Base-by-base conservation (phyloP, 106 monocot species). In the Chionographis japonica region DNA sequence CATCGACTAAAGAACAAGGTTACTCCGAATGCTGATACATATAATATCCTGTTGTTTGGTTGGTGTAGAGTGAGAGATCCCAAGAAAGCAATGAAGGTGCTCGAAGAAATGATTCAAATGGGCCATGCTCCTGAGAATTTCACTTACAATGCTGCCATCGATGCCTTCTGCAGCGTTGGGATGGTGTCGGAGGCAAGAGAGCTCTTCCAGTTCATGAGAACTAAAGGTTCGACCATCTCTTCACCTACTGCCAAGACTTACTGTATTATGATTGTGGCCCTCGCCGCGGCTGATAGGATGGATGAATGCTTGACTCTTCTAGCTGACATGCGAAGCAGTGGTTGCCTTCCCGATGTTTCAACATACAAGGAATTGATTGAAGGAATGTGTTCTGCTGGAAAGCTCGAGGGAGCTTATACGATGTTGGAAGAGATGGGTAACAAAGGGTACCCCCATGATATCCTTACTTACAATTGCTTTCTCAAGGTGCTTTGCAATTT, bases 391-490 rank as follows among this genome's bases (percentile, higher is more conserved):
- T 55, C 72, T 27, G 83, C 72, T 9, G 93, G 83, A 43, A 93
- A 90, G 72, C 43, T 78, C 2, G 85, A 93, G 20, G 87, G 83
- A 37, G 93, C 87, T 3, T 88, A 93, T 68, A 84, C 81, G 62
- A 72, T 99, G 27, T 74, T 99, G 58, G 88, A 93, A 39, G 93
- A 93, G 68, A 99, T 99, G 98, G 68, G 77, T 41, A 78, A 69
- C 42, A 90, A 85, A 49, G 90, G 90, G 0, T 99, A 90, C 62
- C 93, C 90, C 10, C 83, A 79, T 19, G 98, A 99, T 52, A 86
- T 99, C 50, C 83, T 99, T 40, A 93, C 98, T 2, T 90, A 93
- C 64, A 98, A 98, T 68, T 93, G 90, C 62, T 99, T 99, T 63
- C 50, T 99, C 12, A 90, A 82, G 74, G 93, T 93, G 40, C 74